These are phyloP conservation scores for Fusarium longipes DNA, from an alignment of 2,329 filamentous ascomycete genomes.

Conservation along the genomic window DNA sequence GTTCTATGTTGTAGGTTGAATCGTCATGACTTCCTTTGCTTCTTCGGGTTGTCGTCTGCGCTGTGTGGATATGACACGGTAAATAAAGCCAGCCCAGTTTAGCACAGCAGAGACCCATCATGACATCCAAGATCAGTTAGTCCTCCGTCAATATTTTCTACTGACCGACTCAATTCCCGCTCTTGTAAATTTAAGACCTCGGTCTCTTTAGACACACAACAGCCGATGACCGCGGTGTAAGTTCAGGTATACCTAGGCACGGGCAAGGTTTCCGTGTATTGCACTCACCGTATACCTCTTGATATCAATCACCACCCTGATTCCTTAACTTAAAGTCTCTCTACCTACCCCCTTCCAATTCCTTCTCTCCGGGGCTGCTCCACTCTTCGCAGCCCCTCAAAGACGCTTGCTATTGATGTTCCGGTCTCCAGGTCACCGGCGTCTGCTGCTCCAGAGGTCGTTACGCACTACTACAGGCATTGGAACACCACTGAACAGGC, in stretches of 20 bases:
- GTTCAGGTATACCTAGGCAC: slow-evolving; percentile 10
- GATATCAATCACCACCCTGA: slow-evolving; percentile 22
- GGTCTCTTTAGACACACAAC: slow-evolving; percentile 31
- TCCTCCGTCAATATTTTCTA: slow-evolving; percentile 22
- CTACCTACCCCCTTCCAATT: slow-evolving; percentile 11
- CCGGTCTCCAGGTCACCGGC: slow-evolving; percentile 29
- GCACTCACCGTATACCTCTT: slow-evolving; percentile 25
- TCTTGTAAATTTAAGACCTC: slow-evolving; percentile 38
- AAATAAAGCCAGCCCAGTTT: slow-evolving; percentile 4
- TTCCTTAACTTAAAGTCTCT: slow-evolving; percentile 10
- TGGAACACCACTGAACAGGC: slow-evolving; percentile 19
- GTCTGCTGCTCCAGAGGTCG: slow-evolving; percentile 40
- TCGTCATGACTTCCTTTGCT: not conserved
- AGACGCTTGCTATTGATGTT: slow-evolving; percentile 37
- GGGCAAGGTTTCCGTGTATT: slow-evolving; percentile 22
- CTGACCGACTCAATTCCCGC: slow-evolving; percentile 29
- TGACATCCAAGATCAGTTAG: slow-evolving; percentile 32
- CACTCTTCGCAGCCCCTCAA: slow-evolving; percentile 35
- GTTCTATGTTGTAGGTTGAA: not conserved
- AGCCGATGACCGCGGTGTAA: slow-evolving; percentile 44
- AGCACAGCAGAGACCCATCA: slow-evolving; percentile 25
- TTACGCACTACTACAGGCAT: slow-evolving; percentile 22
- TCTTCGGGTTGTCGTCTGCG: slow-evolving; percentile 19
- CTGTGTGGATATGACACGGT: slow-evolving; percentile 20
- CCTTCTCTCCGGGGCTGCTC: slow-evolving; percentile 45